Evolutionary conservation across 2,329 filamentous ascomycete species (phyloP).

Genomic region (Claviceps purpurea): DNA sequence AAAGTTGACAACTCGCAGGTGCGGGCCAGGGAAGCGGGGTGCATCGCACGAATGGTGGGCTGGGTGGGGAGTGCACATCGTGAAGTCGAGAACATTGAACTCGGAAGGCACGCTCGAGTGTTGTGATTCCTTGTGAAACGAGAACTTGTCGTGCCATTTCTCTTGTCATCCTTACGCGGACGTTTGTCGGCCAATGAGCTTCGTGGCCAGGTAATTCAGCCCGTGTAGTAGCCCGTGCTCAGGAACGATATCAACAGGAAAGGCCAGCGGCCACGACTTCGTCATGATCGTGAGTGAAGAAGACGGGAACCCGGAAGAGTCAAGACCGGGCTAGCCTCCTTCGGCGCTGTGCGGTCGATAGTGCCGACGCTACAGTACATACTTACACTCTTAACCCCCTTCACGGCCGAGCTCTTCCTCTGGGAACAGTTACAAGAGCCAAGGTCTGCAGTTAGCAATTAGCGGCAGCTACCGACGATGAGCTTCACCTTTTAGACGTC

Average conservation of each 20-base stretch:
- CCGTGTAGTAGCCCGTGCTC: no score
- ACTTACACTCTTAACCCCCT: background rate
- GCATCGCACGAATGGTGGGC: background rate
- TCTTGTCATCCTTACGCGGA: conserved; percentile 1
- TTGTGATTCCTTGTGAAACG: background rate
- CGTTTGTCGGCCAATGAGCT: background rate
- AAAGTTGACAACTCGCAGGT: background rate
- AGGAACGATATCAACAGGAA: background rate
- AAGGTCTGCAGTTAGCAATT: no score
- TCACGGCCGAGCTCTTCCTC: background rate
- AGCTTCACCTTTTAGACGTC: no score
- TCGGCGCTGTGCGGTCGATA: background rate
- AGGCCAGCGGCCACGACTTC: background rate
- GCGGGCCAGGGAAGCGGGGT: background rate
- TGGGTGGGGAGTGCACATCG: conserved; percentile 1
- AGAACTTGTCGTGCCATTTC: conserved; percentile 5
- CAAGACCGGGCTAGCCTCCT: background rate
- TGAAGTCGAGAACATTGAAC: background rate
- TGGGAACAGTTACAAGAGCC: background rate
- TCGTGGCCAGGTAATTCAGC: background rate
- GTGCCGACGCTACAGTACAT: background rate
- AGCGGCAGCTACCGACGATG: no score
- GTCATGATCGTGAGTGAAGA: background rate
- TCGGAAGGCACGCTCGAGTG: background rate
- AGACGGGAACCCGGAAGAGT: background rate